phyloP scores from a whole-genome alignment of 257 asterid genomes.

The Sherardia arvensis region DNA sequence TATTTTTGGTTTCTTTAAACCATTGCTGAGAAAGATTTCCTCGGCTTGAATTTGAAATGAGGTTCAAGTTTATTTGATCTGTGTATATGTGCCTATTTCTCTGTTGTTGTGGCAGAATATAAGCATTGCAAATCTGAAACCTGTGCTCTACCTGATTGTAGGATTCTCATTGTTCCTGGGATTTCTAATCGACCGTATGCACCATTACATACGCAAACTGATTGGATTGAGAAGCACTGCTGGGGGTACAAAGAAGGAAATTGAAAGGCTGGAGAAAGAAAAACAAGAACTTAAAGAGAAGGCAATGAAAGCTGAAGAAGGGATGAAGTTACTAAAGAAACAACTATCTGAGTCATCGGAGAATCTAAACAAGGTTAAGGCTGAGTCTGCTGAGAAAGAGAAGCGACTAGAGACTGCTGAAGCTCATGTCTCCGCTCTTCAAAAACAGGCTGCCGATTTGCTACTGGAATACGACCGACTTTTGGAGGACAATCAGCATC shows the following conservation, averaged over 20 bases:
- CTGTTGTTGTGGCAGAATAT: not conserved
- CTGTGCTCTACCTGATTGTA: slow-evolving; percentile 16
- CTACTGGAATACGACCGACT: slow-evolving; percentile 80
- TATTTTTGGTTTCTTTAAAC: not conserved
- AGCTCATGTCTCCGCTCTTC: slow-evolving; percentile 64
- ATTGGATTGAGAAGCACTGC: slow-evolving; percentile 41
- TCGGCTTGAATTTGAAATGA: not conserved
- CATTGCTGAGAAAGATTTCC: not conserved
- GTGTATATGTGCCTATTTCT: not conserved
- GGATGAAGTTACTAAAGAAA: slow-evolving; percentile 40
- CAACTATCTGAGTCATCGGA: slow-evolving; percentile 43
- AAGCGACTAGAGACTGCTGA: slow-evolving; percentile 71
- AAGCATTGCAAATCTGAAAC: not conserved
- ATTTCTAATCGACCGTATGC: slow-evolving; percentile 84
- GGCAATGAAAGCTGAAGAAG: slow-evolving; percentile 50
- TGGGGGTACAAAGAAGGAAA: slow-evolving; percentile 59
- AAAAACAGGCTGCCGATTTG: slow-evolving; percentile 73
- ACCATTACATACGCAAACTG: slow-evolving; percentile 66
- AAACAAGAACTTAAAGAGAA: slow-evolving; percentile 53
- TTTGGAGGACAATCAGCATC: slow-evolving; percentile 80
- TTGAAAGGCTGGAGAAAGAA: slow-evolving; percentile 65
- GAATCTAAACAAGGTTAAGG: slow-evolving; percentile 53
- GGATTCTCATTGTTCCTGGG: slow-evolving; percentile 85
- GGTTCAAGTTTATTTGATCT: not conserved
- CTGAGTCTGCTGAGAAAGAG: slow-evolving; percentile 44